Evolutionary conservation across 73 alveolate species (phyloP), one percentile per base, ranked within the genome.

Genomic region (Paramecium octaurelia): DNA sequence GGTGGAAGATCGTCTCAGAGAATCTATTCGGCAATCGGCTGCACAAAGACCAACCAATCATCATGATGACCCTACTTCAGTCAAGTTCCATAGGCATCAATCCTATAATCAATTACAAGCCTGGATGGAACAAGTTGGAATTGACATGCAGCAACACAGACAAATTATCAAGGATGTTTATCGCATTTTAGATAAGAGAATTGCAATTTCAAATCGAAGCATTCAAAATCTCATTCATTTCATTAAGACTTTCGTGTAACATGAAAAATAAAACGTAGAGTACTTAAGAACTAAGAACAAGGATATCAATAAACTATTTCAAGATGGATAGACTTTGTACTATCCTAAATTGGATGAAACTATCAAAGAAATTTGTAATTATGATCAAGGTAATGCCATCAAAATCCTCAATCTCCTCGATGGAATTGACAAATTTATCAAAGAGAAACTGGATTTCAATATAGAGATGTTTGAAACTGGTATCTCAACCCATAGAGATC

Each of bases 361-460:
- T 3, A 20, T 80, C 3, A 34, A 44, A 43, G 91, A 80, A 80
- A 80, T 80, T 11, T 23, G 57, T 80, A 80, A 80, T 31, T 80
- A 80, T 80, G 91, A 80, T 80, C 12, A 80, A 48, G 91, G 91
- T 2, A 80, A 40, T 80, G 91, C 91, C 7, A 24, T 14, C 8
- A 80, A 48, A 46, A 80, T 80, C 4, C 24, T 48, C 3, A 27
- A 46, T 44, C 43, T 48, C 14, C 31, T 80, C 5, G 91, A 80
- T 80, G 91, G 91, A 24, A 80, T 80, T 31, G 91, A 80, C 5
- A 48, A 44, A 48, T 80, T 80, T 24, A 44, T 80, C 3, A 80
- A 80, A 35, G 73, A 40, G 38, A 80, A 80, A 18, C 34, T 80
- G 5, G 91, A 80, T 9, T 48, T 80, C 8, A 80, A 80, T 48